These are phyloP conservation scores for Amanita phalloides DNA, from an alignment of 768 basidiomycete genomes.

Conservation along the genomic window DNA sequence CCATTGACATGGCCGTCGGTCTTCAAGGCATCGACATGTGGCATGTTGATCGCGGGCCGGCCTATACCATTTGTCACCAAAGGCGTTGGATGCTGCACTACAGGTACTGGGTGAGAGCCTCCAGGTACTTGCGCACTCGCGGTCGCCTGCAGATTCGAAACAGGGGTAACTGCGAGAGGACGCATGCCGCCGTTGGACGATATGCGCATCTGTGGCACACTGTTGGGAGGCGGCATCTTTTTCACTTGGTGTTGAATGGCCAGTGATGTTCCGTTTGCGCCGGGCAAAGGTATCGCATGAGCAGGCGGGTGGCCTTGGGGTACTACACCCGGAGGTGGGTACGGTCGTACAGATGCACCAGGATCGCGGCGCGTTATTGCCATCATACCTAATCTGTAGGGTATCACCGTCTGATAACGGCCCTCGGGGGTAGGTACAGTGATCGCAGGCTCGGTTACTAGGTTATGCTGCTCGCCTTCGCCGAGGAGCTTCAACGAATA, in stretches of 20 bases:
- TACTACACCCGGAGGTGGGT: constrained; percentile 11
- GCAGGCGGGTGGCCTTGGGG: background rate
- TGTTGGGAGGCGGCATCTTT: constrained; percentile 47
- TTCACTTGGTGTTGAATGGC: constrained; percentile 51
- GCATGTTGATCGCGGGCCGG: constrained; percentile 33
- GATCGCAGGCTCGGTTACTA: constrained; percentile 42
- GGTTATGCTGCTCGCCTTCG: constrained; percentile 40
- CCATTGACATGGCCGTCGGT: constrained; percentile 16
- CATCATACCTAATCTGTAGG: constrained; percentile 36
- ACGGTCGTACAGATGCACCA: constrained; percentile 17
- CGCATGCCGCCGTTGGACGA: constrained; percentile 49
- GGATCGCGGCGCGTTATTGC: constrained; percentile 23
- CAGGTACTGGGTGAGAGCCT: constrained; percentile 15
- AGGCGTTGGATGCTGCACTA: constrained; percentile 20
- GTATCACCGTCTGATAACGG: constrained; percentile 35
- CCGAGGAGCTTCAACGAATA: constrained; percentile 45
- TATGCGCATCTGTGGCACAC: constrained; percentile 48
- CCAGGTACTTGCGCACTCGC: background rate
- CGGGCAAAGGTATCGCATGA: constrained; percentile 1
- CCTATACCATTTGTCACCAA: constrained; percentile 26
- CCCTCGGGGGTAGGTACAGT: constrained; percentile 34
- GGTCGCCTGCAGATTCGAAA: constrained; percentile 20
- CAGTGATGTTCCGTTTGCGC: constrained; percentile 38
- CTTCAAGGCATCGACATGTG: constrained; percentile 33
- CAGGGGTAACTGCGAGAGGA: constrained; percentile 29